Percentiles rank a stretch among this genome's conserved stretches.
Evolutionary conservation across 2,329 filamentous ascomycete genomes (phyloP).

Genomic region (Pleoardoris graminearum): DNA sequence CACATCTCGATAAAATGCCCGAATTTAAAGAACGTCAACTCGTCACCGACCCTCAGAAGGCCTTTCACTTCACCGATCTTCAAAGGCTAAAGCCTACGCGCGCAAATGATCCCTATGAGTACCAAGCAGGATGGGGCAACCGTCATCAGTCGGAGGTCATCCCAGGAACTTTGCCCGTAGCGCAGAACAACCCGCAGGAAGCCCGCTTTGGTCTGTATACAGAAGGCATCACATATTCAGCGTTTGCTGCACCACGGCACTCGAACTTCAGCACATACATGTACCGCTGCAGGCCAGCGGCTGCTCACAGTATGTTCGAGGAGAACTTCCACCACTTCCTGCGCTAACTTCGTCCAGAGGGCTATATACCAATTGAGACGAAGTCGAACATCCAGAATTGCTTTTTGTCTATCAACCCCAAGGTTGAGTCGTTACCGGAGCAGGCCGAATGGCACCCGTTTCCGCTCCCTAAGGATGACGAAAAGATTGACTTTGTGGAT

Average conservation of each 20-base stretch:
- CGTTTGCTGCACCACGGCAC: slow-evolving; percentile 49
- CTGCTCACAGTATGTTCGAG: slow-evolving; percentile 44
- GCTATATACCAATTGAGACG: slow-evolving; percentile 29
- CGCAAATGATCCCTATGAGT: slow-evolving; percentile 45
- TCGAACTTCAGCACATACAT: slow-evolving; percentile 51
- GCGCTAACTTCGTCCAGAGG: slow-evolving; percentile 23
- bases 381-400: slow-evolving; percentile 46
- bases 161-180: slow-evolving; percentile 48
- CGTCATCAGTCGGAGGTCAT: slow-evolving; percentile 49
- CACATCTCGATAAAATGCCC: slow-evolving; percentile 27
- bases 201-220: slow-evolving; percentile 51
- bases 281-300: slow-evolving; percentile 50
- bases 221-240: slow-evolving; percentile 51
- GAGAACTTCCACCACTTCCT: not conserved
- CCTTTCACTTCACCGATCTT: slow-evolving; percentile 45
- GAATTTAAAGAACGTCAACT: slow-evolving; percentile 43
- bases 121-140: slow-evolving; percentile 45
- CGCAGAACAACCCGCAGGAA: slow-evolving; percentile 50
- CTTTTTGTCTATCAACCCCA: slow-evolving; percentile 54
- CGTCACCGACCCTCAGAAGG: slow-evolving; percentile 42
- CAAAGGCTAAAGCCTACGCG: slow-evolving; percentile 44
- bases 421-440: slow-evolving; percentile 54
- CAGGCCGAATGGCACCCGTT: slow-evolving; percentile 56
- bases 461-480: slow-evolving; percentile 38
- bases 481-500: slow-evolving; percentile 52